Evolutionary conservation across 1,284 basidiomycete genomes (phyloP), one percentile per base, ranked within the genome.

Genomic region (Cutaneotrichosporon daszewskae): DNA sequence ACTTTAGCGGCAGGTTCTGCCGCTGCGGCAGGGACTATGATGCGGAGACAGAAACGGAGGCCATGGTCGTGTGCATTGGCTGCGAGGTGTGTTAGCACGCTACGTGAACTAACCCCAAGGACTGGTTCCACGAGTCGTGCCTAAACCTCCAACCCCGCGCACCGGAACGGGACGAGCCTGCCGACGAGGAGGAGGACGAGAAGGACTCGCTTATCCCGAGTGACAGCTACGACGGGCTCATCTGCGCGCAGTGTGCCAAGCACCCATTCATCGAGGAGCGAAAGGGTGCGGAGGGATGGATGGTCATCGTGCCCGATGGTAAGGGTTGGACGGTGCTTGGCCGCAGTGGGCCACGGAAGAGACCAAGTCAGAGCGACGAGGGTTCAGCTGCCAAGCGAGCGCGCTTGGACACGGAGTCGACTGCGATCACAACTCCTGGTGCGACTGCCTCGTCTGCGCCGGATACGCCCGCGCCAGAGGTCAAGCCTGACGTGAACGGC

Each of bases 21-120:
- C 54, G 69, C 19, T 72, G 69, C 50, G 69, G 67, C 3, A 57
- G 62, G 26, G 53, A 54, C 17, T 72, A 72, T 53, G 61, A 72
- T 47, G 59, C 69, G n/a, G 53, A 64, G 50, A 65, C 58, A 3
- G 69, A 72, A 46, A 54, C 43, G 2, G 69, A 72, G 53, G 63
- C 61, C 9, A 72, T 72, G 69, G 42, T 72, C 14, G 52, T 52
- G 40, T 72, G 69, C 46, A 58, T 72, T 3, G 67, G 40, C 5
- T 72, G 69, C 44, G 65, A 72, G 56, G 64, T 69, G 53, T 48
- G 64, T 50, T 45, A 5, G 8, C 4, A 18, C 11, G 3, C 5
- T 5, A 26, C 26, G 8, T 12, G 8, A 17, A 35, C 37, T 48
- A 32, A 43, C 35, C 10, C 5, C 32, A n/a, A 66, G 61, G 65